These are phyloP conservation scores for Leucosporidium creatinivorum DNA, from an alignment of 768 basidiomycete species.

Conservation along the genomic window DNA sequence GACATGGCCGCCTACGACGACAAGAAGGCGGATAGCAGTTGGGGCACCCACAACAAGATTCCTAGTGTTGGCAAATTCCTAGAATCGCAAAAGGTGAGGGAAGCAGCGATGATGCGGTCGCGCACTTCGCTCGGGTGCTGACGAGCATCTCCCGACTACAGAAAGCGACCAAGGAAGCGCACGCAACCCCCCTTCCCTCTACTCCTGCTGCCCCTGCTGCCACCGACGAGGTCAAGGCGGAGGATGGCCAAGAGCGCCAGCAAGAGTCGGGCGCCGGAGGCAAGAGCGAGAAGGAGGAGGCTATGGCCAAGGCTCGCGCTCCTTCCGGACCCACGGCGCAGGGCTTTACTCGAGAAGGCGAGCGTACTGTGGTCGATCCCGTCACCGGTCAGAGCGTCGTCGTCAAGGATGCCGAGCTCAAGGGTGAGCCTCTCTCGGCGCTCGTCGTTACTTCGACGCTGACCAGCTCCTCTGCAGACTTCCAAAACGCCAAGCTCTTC, in stretches of 20 bases:
- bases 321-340: slow-evolving; percentile 10
- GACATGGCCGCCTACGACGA: not conserved
- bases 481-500: slow-evolving; percentile 20
- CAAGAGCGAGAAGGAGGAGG: slow-evolving; percentile 21
- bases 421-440: slow-evolving; percentile 13
- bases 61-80: slow-evolving; percentile 15
- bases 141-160: too few species aligned
- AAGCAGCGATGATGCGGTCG: too few species aligned
- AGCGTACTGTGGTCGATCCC: slow-evolving; percentile 30
- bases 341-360: slow-evolving; percentile 20
- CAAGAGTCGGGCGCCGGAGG: not conserved
- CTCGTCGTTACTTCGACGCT: too few species aligned
- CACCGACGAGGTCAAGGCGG: not conserved
- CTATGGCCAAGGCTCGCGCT: slow-evolving; percentile 24
- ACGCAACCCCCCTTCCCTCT: too few species aligned
- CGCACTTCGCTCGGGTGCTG: not conserved
- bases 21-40: not conserved
- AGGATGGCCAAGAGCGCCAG: not conserved
- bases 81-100: not conserved
- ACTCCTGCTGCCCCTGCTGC: too few species aligned
- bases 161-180: too few species aligned
- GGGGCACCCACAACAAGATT: slow-evolving; percentile 15
- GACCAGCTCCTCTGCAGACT: slow-evolving; percentile 12
- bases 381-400: slow-evolving; percentile 28
- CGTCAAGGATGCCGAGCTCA: slow-evolving; percentile 31